Base-by-base conservation (phyloP, 129 eudicot species). In the Helichrysum umbraculigerum region DNA sequence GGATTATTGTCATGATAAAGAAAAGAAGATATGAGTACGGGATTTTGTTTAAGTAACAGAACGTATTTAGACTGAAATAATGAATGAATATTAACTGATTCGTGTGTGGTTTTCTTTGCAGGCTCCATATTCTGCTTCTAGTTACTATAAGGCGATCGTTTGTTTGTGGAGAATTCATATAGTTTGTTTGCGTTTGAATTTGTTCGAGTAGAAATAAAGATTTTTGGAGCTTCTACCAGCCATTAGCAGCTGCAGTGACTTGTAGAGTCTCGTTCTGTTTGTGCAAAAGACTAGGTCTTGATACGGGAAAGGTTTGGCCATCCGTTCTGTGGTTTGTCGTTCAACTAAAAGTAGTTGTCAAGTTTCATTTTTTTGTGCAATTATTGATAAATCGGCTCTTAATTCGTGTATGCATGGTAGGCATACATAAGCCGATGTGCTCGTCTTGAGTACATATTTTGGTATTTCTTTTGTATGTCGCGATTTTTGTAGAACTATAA, bases 401-500 rank as follows among this genome's bases (percentile, higher is more conserved):
- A 54, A 12, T 32, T 61, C 17, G 50, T 50, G 71, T 58, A 80
- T 66, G 83, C 74, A 57, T 51, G 64, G 51, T 19, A 50, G 66
- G 78, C 83, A 60, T 74, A 66, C 68, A 12, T 63, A 67, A 80
- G 84, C 79, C 76, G 84, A 74, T 32, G 76, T 80, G 84, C 84
- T 74, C 32, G 14, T 33, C 17, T 67, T 39, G 71, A 74, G 83
- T 74, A 66, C 39, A 6, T 44, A 32, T 66, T 14, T 73, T 73
- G 74, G 51, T 52, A 16, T 80, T 74, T 72, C 69, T 69, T 73
- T 65, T 51, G 2, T 58, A 44, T 44, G 57, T 44, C 75, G 42
- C 65, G 66, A 59, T 32, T 58, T 59, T 42, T 74, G 79, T 80
- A 74, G 47, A 73, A 73, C 75, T 39, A 64, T 54, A 33, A 73